These are phyloP conservation scores for Metahyphopichia silvanorum DNA, from an alignment of 805 yeast genomes.

Conservation along the genomic window DNA sequence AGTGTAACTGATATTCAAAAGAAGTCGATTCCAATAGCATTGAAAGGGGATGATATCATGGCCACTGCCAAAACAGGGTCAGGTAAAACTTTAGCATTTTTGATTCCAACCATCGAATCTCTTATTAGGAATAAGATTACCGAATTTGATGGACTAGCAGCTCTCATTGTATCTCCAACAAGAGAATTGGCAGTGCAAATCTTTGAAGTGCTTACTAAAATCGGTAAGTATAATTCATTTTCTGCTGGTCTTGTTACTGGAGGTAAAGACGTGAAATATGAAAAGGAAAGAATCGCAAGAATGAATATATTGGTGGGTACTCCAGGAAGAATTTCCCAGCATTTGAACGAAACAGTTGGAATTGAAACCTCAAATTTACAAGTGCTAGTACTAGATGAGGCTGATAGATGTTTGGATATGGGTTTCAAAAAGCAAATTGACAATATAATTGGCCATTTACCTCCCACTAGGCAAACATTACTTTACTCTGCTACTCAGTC, in stretches of 20 bases:
- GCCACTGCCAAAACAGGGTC: conserved; percentile 92
- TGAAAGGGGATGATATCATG: conserved; percentile 75
- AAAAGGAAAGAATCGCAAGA: conserved; percentile 71
- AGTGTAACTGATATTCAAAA: conserved; percentile 84
- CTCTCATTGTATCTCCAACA: conserved; percentile 86
- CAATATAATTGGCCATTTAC: conserved; percentile 72
- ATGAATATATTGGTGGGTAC: conserved; percentile 87
- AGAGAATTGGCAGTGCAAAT: conserved; percentile 90
- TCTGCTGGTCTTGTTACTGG: conserved; percentile 93
- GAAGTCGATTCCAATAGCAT: conserved; percentile 68
- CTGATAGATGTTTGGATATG: conserved; percentile 91
- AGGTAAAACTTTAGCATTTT: conserved; percentile 85
- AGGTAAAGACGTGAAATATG: conserved; percentile 83
- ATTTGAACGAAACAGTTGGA: conserved; percentile 84
- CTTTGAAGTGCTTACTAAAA: conserved; percentile 79
- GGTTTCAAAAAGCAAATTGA: conserved; percentile 85
- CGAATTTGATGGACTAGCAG: conserved; percentile 85
- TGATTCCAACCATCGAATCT: conserved; percentile 75
- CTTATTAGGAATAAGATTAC: conserved; percentile 71
- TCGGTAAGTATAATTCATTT: conserved; percentile 70
- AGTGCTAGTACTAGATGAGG: conserved; percentile 82
- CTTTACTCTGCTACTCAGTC: conserved; percentile 89
- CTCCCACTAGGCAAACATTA: conserved; percentile 78
- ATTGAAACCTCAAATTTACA: conserved; percentile 74
- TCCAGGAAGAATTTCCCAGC: conserved; percentile 88